Base-by-base conservation (phyloP, 176 grass and related monocot genomes). In the Bromus sterilis region DNA sequence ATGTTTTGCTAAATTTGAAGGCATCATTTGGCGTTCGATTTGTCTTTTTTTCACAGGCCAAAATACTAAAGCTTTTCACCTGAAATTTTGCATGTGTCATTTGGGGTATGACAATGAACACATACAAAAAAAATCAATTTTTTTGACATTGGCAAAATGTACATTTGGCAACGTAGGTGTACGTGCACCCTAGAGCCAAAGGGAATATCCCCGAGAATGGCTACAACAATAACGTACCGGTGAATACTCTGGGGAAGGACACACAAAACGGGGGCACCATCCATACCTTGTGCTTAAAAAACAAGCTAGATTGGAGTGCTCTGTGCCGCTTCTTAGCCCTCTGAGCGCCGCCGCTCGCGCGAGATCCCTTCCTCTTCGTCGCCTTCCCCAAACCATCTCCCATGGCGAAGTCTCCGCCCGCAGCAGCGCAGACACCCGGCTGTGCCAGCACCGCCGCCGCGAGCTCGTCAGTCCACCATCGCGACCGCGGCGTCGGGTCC, bases 391-490 rank as follows among this genome's bases (percentile, higher is more conserved):
- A 80, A 70, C 4, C 65, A 21, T 12, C 43, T 0, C 33, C 64
- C 24, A 44, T 29, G 10, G 44, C 43, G 3, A 26, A 29, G 62
- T 81, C 62, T 32, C 29, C 30, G 24, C 77, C 77, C 11, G 25
- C 9, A 26, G 25, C 9, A 26, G 69, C 61, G 35, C 41, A 30
- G 2, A 37, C 34, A 23, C 7, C 39, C 23, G 62, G 64, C 56
- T 29, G 36, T 23, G 66, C 78, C 78, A 66, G 78, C 78, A 2
- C 36, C 23, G 2, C 36, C 23, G 46, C 43, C 34, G 65, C 79
- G 12, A 86, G 66, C 73, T 86, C 83, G 74, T 82, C 79, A 46
- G 49, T 39, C 88, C 88, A 89, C 88, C 88, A 89, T 12, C 79
- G 88, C 11, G 79, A 67, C 66, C 18, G 83, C 83, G 66, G 79